phyloP scores from a whole-genome alignment of 495 filamentous ascomycete species.

The Tuber borchii region DNA sequence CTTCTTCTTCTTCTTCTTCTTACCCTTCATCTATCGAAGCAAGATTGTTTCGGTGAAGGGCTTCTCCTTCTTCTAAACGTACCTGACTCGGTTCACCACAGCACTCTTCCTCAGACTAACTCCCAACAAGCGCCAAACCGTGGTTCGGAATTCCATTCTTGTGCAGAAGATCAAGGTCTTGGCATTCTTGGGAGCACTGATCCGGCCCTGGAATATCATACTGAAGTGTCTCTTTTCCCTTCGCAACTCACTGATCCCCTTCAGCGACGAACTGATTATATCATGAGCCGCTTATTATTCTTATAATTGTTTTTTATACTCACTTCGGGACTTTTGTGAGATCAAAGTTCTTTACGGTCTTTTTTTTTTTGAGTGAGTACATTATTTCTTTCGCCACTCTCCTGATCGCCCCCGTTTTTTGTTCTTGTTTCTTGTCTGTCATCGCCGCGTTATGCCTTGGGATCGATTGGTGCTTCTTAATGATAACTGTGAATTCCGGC shows the following conservation, averaged over 20 bases:
- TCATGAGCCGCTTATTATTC: not conserved
- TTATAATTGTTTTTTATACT: not conserved
- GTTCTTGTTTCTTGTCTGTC: constrained; percentile 2
- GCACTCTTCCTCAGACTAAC: not conserved
- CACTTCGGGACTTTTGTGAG: not conserved
- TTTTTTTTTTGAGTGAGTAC: not conserved
- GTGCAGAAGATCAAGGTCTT: not conserved
- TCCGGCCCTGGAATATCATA: not conserved
- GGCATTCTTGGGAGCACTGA: not conserved
- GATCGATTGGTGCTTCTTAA: not conserved
- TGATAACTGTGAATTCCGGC: not conserved
- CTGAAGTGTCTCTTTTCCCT: not conserved
- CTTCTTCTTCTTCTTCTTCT: too few species aligned
- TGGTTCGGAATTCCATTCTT: not conserved
- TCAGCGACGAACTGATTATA: not conserved
- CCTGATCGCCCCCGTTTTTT: not conserved
- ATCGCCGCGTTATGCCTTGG: not conserved
- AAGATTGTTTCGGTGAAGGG: not conserved
- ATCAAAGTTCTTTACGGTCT: not conserved
- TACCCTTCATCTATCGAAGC: not conserved
- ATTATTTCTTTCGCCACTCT: not conserved
- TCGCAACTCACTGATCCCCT: not conserved
- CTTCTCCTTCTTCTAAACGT: not conserved
- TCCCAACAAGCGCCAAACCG: not conserved
- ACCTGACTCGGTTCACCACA: not conserved